phyloP scores from a whole-genome alignment of 2,329 filamentous ascomycete species.

The Helotiales sp. region DNA sequence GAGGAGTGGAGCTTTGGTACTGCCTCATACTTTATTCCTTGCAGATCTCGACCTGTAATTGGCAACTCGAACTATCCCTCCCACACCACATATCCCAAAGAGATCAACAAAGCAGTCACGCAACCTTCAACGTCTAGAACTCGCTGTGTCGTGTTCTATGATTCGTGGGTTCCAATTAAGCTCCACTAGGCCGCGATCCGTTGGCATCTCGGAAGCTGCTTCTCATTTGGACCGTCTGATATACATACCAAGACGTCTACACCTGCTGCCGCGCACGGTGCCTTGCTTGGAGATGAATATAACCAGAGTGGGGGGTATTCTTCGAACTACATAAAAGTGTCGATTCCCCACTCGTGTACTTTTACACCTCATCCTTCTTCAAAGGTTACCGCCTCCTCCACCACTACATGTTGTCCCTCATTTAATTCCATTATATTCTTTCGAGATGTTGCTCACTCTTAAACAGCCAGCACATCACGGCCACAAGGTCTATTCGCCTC shows the following conservation, averaged over 20 bases:
- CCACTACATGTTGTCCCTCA: constrained; percentile 31
- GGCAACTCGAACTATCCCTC: constrained; percentile 17
- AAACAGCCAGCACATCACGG: constrained; percentile 48
- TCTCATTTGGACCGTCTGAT: constrained; percentile 24
- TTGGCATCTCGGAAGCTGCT: constrained; percentile 26
- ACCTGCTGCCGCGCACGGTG: constrained; percentile 30
- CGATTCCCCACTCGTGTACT: constrained; percentile 25
- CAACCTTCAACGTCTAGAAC: constrained; percentile 23
- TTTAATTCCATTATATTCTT: constrained; percentile 32
- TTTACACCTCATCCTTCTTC: constrained; percentile 25
- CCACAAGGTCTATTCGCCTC: constrained; percentile 49
- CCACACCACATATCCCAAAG: constrained; percentile 19
- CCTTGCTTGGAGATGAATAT: constrained; percentile 27
- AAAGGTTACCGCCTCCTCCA: constrained; percentile 30
- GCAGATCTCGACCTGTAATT: constrained; percentile 25
- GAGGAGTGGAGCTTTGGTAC: constrained; percentile 22
- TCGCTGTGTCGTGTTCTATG: constrained; percentile 28
- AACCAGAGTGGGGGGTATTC: constrained; percentile 30
- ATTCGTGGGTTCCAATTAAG: constrained; percentile 29
- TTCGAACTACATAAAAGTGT: constrained; percentile 30
- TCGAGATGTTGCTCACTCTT: constrained; percentile 51
- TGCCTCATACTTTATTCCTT: constrained; percentile 9
- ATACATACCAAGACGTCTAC: constrained; percentile 21
- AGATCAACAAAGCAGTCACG: constrained; percentile 31
- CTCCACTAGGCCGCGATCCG: constrained; percentile 20